Percentiles rank a stretch among this genome's conserved stretches.
Evolutionary conservation across 2,329 filamentous ascomycete species (phyloP).

Genomic region (Furcasterigmium furcatum): DNA sequence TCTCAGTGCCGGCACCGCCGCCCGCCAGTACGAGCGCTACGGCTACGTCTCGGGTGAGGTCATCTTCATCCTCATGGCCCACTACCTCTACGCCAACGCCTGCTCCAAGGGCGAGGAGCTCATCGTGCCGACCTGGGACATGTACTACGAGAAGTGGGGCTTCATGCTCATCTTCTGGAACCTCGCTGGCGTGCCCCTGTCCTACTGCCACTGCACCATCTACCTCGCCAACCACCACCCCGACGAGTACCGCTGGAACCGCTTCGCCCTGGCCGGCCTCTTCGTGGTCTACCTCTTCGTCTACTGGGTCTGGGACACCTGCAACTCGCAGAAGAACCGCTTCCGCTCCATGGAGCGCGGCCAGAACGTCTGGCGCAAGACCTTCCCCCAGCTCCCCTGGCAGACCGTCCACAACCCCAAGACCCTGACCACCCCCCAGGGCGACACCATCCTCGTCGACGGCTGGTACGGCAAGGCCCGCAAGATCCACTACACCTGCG

Average conservation of each 20-base stretch:
- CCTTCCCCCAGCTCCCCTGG: constrained; percentile 91
- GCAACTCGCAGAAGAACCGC: constrained; percentile 90
- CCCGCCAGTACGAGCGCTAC: constrained; percentile 79
- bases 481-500: constrained; percentile 68
- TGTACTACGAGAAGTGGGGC: constrained; percentile 96
- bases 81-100: constrained; percentile 89
- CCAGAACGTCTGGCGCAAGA: constrained; percentile 65
- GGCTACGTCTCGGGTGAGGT: constrained; percentile 87
- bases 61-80: constrained; percentile 79
- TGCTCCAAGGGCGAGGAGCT: constrained; percentile 90
- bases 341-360: constrained; percentile 81
- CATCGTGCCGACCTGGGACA: constrained; percentile 80
- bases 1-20: constrained; percentile 70
- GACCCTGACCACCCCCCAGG: constrained; percentile 68
- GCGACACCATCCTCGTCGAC: constrained; percentile 76
- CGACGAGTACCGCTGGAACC: constrained; percentile 73
- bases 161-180: constrained; percentile 99
- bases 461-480: constrained; percentile 66
- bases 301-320: constrained; percentile 91
- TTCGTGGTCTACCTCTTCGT: constrained; percentile 73
- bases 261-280: constrained; percentile 60
- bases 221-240: constrained; percentile 84
- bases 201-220: constrained; percentile 90
- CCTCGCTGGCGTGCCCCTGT: constrained; percentile 83
- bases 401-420: constrained; percentile 78